A percentile compares a stretch with the other conserved stretches of the same genome.
Evolutionary conservation across 768 basidiomycete species (phyloP).

Genomic region (Phaeotremella fagi): DNA sequence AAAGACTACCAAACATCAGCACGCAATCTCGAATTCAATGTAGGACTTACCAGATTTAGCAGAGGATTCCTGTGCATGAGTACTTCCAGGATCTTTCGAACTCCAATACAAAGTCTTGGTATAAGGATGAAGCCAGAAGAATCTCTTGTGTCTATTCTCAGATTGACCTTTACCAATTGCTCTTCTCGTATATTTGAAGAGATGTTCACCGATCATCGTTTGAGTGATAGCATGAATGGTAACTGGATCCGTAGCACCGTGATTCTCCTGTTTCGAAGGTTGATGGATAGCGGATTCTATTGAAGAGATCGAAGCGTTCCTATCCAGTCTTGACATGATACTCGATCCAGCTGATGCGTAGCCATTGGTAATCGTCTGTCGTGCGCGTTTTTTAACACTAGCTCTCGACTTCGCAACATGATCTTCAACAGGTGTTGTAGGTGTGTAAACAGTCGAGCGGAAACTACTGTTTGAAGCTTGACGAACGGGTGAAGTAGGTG

Average conservation of each 20-base stretch:
- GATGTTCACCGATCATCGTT: slow-evolving; percentile 98
- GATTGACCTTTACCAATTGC: slow-evolving; percentile 86
- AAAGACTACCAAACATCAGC: slow-evolving; percentile 60
- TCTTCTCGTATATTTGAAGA: slow-evolving; percentile 93
- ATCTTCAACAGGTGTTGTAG: slow-evolving; percentile 14
- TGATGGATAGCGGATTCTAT: slow-evolving; percentile 14
- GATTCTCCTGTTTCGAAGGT: neutral
- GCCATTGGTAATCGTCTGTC: slow-evolving; percentile 11
- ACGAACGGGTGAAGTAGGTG: slow-evolving; percentile 22
- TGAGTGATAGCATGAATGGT: slow-evolving; percentile 97
- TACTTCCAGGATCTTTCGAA: slow-evolving; percentile 84
- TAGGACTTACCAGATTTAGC: slow-evolving; percentile 88
- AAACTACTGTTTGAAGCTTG: slow-evolving; percentile 27
- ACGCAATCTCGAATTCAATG: slow-evolving; percentile 1
- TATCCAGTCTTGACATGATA: slow-evolving; percentile 16
- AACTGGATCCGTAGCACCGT: slow-evolving; percentile 71
- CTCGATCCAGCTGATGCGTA: slow-evolving; percentile 27
- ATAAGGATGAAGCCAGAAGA: slow-evolving; percentile 99
- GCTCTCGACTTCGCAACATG: slow-evolving; percentile 25
- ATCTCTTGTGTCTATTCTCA: slow-evolving; percentile 82
- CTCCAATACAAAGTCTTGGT: slow-evolving; percentile 98
- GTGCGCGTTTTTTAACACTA: slow-evolving; percentile 28
- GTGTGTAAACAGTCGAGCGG: slow-evolving; percentile 6
- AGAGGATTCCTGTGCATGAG: slow-evolving; percentile 80
- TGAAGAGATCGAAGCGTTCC: slow-evolving; percentile 37